Evolutionary conservation across 805 yeast genomes (phyloP).

Genomic region (Saturnispora sekii): DNA sequence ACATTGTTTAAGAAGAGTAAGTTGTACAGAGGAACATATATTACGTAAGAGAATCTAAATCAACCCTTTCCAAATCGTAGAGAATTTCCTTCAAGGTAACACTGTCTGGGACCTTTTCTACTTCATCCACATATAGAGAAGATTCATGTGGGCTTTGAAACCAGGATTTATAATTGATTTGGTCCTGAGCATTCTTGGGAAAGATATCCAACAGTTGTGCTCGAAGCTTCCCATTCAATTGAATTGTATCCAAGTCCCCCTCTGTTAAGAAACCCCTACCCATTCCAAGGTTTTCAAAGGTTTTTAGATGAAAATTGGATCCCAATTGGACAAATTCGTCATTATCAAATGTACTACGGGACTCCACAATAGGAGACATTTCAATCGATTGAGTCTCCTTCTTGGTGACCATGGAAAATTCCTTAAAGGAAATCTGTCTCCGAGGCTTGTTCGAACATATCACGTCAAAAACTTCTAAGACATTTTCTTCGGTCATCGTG

Average conservation of each 20-base stretch:
- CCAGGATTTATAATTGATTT: slow-evolving; percentile 13
- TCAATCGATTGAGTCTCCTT: slow-evolving; percentile 3
- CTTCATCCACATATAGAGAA: neutral
- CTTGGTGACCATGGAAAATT: slow-evolving; percentile 14
- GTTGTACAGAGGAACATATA: neutral
- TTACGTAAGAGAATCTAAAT: slow-evolving; percentile 4
- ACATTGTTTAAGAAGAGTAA: slow-evolving; percentile 34
- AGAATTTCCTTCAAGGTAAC: neutral
- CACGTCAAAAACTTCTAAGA: slow-evolving; percentile 30
- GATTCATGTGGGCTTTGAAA: slow-evolving; percentile 9
- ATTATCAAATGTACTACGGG: slow-evolving; percentile 2
- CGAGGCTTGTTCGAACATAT: slow-evolving; percentile 15
- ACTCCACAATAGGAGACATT: slow-evolving; percentile 5
- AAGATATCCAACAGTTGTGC: neutral
- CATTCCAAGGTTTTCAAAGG: slow-evolving; percentile 31
- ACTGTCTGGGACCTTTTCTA: neutral
- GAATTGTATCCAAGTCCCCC: slow-evolving; percentile 29
- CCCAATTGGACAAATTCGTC: slow-evolving; percentile 30
- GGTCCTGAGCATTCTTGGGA: slow-evolving; percentile 4
- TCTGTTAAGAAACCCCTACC: slow-evolving; percentile 31
- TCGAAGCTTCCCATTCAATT: slow-evolving; percentile 10
- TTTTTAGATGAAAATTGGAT: slow-evolving; percentile 30
- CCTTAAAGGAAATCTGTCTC: slow-evolving; percentile 21
- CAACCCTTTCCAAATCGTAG: slow-evolving; percentile 5
- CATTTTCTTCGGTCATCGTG: slow-evolving; percentile 26